Percentiles rank a stretch among this genome's conserved stretches.
These are phyloP conservation scores for Phytophthora pisi DNA, from an alignment of 352 stramenopile genomes.

Conservation along the genomic window DNA sequence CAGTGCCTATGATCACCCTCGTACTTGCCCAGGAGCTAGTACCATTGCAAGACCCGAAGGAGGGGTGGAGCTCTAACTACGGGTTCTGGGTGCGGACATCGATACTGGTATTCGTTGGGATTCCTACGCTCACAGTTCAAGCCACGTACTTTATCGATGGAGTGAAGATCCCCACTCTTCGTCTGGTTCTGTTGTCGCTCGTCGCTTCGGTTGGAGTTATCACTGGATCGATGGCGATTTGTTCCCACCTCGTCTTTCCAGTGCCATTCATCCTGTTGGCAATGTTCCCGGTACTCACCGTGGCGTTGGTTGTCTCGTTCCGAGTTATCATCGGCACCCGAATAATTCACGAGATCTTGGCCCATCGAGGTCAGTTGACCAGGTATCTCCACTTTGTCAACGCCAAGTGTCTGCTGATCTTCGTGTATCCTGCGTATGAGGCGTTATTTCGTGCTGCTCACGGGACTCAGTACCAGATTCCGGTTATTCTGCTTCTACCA, in stretches of 20 bases:
- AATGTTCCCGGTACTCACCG: slow-evolving; percentile 4
- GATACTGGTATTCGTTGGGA: slow-evolving; percentile 4
- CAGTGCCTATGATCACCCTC: slow-evolving; percentile 11
- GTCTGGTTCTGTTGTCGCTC: slow-evolving; percentile 3
- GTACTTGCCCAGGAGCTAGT: slow-evolving; percentile 11
- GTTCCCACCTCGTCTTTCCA: slow-evolving; percentile 5
- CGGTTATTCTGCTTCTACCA: slow-evolving; percentile 15
- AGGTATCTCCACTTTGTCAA: slow-evolving; percentile 10
- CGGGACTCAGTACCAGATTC: slow-evolving; percentile 1
- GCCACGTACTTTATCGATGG: slow-evolving; percentile 23
- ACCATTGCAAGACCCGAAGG: slow-evolving; percentile 12
- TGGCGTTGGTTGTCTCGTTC: slow-evolving; percentile 10
- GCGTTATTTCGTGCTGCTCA: slow-evolving; percentile 3
- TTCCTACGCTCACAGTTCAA: slow-evolving; percentile 10
- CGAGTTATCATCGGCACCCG: slow-evolving; percentile 6
- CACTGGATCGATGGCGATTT: not conserved
- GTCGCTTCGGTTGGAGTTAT: slow-evolving; percentile 1
- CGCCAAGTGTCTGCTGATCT: not conserved
- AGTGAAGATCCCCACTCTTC: not conserved
- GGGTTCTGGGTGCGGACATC: slow-evolving; percentile 18
- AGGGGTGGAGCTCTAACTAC: slow-evolving; percentile 11
- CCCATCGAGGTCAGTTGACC: not conserved
- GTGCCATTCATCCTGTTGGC: slow-evolving; percentile 19
- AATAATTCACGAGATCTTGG: slow-evolving; percentile 14
- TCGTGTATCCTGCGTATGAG: slow-evolving; percentile 21